These are phyloP conservation scores for Musa itinerans DNA, from an alignment of 176 grass and related monocot species.

Conservation along the genomic window DNA sequence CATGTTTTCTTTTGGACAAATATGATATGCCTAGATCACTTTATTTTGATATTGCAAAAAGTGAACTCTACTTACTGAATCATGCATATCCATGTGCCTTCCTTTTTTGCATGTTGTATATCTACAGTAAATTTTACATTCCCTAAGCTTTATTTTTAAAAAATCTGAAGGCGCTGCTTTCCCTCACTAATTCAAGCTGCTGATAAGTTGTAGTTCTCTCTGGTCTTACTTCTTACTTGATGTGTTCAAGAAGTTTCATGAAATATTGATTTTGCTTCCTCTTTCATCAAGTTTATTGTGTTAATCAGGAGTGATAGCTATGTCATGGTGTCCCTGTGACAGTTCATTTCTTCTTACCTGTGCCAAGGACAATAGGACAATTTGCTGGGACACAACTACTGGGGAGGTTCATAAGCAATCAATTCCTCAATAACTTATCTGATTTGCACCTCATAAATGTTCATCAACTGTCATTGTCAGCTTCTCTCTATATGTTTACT, in stretches of 20 bases:
- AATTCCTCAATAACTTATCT: slow-evolving; percentile 6
- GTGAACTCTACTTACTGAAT: too few species aligned
- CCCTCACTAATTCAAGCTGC: too few species aligned
- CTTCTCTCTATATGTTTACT: background rate
- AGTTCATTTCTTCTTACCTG: slow-evolving; percentile 96
- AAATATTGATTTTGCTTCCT: slow-evolving; percentile 4
- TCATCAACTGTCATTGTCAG: slow-evolving; percentile 1
- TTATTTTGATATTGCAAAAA: too few species aligned
- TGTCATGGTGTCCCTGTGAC: slow-evolving; percentile 99
- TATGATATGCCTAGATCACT: too few species aligned
- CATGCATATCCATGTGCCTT: too few species aligned
- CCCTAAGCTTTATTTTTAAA: too few species aligned
- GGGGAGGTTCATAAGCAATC: slow-evolving; percentile 56
- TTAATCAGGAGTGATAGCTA: slow-evolving; percentile 81
- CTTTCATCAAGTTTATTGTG: slow-evolving; percentile 13
- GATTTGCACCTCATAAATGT: background rate
- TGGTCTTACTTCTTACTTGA: background rate
- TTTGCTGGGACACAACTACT: slow-evolving; percentile 96
- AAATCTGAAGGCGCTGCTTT: too few species aligned
- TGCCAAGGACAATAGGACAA: slow-evolving; percentile 97
- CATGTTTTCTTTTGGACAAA: too few species aligned
- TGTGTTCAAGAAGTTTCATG: background rate
- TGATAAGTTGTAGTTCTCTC: too few species aligned
- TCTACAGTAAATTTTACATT: too few species aligned
- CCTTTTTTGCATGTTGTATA: too few species aligned